Evolutionary conservation across 2,329 filamentous ascomycete species (phyloP).

Genomic region (Botrytis medusae): DNA sequence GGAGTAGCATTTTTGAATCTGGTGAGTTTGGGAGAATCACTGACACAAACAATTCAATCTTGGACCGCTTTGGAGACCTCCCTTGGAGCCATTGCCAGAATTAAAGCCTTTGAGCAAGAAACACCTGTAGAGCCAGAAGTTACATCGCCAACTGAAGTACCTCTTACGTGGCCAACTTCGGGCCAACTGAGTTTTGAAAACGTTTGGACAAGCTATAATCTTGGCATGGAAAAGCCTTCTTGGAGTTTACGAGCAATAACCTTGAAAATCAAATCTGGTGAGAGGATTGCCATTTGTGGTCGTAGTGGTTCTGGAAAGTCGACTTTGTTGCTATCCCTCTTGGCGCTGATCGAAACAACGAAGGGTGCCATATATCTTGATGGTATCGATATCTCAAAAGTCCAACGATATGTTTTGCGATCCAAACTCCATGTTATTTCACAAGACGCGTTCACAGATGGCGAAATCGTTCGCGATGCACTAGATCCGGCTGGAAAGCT

Average conservation of each 20-base stretch:
- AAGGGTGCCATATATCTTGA: neutral
- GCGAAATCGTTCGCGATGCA: neutral
- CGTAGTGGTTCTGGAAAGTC: conserved; percentile 39
- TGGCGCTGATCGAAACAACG: neutral
- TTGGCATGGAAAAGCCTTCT: neutral
- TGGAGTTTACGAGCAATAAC: conserved; percentile 33
- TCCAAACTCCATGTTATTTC: conserved; percentile 4
- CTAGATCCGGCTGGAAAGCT: neutral
- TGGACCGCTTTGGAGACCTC: conserved; percentile 60
- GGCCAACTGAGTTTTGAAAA: conserved; percentile 28
- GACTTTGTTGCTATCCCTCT: neutral
- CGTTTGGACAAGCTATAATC: neutral
- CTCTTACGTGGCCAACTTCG: conserved; percentile 29
- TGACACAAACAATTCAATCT: conserved; percentile 34
- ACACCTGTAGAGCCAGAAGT: conserved; percentile 30
- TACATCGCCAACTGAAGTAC: conserved; percentile 19
- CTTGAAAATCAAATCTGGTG: conserved; percentile 49
- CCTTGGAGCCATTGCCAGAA: conserved; percentile 55
- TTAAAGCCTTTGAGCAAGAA: conserved; percentile 53
- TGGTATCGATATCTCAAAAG: neutral
- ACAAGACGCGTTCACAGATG: conserved; percentile 1
- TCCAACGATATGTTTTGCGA: neutral
- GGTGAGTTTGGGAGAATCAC: conserved; percentile 26
- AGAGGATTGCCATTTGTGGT: conserved; percentile 52
- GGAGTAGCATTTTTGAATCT: conserved; percentile 30